phyloP scores from a whole-genome alignment of 305 asterid species.

The Rubia peregrina region DNA sequence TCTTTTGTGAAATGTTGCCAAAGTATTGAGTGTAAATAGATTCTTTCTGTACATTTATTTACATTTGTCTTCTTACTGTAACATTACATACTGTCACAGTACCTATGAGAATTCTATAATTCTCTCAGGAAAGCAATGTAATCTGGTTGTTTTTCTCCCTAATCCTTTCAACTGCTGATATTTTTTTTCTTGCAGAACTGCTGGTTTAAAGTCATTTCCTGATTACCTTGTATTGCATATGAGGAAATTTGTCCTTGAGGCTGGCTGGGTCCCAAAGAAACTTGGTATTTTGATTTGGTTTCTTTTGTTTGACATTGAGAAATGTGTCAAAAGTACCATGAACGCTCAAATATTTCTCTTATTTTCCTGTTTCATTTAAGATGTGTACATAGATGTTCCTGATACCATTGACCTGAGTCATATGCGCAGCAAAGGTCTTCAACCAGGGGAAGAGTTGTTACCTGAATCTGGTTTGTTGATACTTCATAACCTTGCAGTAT shows the following conservation, averaged over 20 bases:
- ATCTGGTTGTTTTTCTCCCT: neutral
- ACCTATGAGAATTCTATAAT: neutral
- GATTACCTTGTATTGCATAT: constrained; percentile 93
- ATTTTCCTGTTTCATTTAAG: constrained; percentile 35
- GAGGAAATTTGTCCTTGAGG: constrained; percentile 90
- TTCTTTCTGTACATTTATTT: neutral
- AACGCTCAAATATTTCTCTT: constrained; percentile 11
- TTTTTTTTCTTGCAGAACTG: constrained; percentile 51
- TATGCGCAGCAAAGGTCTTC: constrained; percentile 97
- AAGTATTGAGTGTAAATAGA: neutral
- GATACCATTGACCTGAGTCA: constrained; percentile 71
- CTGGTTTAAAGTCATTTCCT: constrained; percentile 93
- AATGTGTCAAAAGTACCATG: constrained; percentile 12
- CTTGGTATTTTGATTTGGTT: constrained; percentile 47
- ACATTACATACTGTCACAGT: neutral
- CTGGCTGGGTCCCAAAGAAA: constrained; percentile 97
- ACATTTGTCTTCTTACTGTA: neutral
- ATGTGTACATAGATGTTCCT: constrained; percentile 91
- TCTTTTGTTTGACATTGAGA: constrained; percentile 12
- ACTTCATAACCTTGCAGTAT: neutral
- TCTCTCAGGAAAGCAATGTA: neutral
- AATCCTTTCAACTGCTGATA: constrained; percentile 4
- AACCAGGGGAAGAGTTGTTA: constrained; percentile 83
- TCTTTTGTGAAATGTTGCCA: neutral
- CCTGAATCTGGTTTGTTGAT: constrained; percentile 60